A percentile compares a stretch with the other conserved stretches of the same genome.
These are phyloP conservation scores for Colletotrichum eleusines DNA, from an alignment of 2,329 filamentous ascomycete genomes.

Conservation along the genomic window DNA sequence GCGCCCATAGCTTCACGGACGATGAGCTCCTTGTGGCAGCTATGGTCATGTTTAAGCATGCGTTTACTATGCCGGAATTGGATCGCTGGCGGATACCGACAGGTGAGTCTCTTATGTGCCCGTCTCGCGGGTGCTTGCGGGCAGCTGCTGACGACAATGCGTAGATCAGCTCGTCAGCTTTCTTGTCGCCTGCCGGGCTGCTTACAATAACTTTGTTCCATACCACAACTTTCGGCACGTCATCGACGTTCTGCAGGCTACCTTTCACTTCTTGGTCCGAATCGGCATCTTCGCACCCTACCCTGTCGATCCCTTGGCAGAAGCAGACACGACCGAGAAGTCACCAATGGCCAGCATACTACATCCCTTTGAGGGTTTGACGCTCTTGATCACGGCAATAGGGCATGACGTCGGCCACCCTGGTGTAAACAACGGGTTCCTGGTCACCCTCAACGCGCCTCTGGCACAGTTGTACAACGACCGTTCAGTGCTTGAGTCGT, in stretches of 20 bases:
- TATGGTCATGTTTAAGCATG: conserved; percentile 91
- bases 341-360: conserved; percentile 81
- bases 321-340: conserved; percentile 53
- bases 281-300: conserved; percentile 82
- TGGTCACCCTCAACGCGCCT: conserved; percentile 91
- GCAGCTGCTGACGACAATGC: conserved; percentile 54
- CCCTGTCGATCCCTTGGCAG: conserved; percentile 51
- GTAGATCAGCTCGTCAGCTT: conserved; percentile 86
- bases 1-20: conserved; percentile 88
- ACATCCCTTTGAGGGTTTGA: conserved; percentile 88
- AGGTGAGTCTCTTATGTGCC: conserved; percentile 67
- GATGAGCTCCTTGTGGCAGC: conserved; percentile 90
- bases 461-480: conserved; percentile 97
- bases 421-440: conserved; percentile 97
- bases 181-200: conserved; percentile 86
- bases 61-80: conserved; percentile 83
- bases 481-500: conserved; percentile 94
- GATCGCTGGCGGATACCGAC: conserved; percentile 83
- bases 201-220: conserved; percentile 96
- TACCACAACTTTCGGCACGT: conserved; percentile 99
- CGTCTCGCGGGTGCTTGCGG: conserved; percentile 43
- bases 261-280: conserved; percentile 88
- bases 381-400: conserved; percentile 93
- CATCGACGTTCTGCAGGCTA: conserved; percentile 93
- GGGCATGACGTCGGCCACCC: conserved; percentile 98